Evolutionary conservation across 2,329 filamentous ascomycete species (phyloP).

Genomic region (Fusarium algeriense): DNA sequence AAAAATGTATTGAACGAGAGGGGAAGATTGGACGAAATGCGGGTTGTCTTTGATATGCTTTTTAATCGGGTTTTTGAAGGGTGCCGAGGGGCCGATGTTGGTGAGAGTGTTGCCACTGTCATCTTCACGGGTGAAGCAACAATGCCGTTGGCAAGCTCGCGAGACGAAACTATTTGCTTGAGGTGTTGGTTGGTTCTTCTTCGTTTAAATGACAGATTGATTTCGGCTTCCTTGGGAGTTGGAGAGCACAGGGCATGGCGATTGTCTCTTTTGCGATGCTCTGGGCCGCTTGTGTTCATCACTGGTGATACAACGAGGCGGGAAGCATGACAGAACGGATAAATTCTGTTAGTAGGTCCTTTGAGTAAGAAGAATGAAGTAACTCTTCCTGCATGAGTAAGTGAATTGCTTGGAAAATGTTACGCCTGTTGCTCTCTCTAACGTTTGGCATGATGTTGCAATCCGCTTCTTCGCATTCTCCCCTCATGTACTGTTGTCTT

Average conservation of each 20-base stretch:
- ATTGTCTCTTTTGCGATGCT: neutral
- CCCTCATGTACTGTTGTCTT: no score
- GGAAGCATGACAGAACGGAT: neutral
- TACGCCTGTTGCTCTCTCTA: no score
- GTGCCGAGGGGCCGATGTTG: conserved; percentile 3
- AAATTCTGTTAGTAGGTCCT: neutral
- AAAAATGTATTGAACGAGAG: neutral
- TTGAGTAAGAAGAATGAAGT: no score
- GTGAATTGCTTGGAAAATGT: no score
- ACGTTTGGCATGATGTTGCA: no score
- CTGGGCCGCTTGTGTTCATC: rapidly evolving
- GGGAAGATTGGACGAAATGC: neutral
- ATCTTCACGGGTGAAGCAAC: neutral
- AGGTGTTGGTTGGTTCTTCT: rapidly evolving
- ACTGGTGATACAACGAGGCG: neutral
- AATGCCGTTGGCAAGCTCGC: no score
- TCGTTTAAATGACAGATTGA: neutral
- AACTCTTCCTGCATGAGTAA: no score
- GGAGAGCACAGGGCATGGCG: neutral
- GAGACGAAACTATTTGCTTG: neutral
- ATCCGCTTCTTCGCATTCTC: no score
- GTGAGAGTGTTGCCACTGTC: conserved; percentile 9
- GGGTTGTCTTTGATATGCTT: neutral
- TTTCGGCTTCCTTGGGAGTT: neutral
- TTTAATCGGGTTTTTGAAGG: neutral